Conservation (phyloP, 805 yeast species). For the Kuraishia piskuri region DNA sequence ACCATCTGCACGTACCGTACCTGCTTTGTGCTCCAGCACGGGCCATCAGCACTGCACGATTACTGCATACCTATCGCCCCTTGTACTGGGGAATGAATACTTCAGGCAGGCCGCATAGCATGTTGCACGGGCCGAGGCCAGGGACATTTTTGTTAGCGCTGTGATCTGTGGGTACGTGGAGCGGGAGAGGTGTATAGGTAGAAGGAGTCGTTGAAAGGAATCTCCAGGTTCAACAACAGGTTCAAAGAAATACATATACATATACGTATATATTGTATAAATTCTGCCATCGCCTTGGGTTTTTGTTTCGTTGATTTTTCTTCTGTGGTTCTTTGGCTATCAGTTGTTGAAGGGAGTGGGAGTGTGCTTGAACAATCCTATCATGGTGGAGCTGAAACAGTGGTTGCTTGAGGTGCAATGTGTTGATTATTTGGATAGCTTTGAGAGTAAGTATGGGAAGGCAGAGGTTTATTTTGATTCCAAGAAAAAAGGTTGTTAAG, state of each 20-base stretch:
- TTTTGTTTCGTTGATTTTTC: too few species aligned
- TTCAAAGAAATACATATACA: neutral
- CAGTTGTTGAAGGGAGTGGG: neutral
- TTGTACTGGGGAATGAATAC: neutral
- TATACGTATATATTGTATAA: too few species aligned
- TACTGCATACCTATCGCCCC: neutral
- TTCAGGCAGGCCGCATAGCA: neutral
- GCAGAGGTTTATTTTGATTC: neutral
- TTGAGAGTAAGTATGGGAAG: conserved; percentile 8
- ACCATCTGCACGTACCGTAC: neutral
- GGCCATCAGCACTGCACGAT: neutral
- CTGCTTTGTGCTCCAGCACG: neutral
- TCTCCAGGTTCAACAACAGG: neutral
- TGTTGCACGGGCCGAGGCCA: neutral
- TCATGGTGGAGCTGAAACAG: neutral
- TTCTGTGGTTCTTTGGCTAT: neutral
- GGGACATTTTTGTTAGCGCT: neutral
- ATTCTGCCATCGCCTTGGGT: too few species aligned
- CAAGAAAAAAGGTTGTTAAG: too few species aligned
- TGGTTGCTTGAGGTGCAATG: conserved; percentile 19
- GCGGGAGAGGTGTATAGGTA: too few species aligned
- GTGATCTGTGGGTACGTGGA: neutral
- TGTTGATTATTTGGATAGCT: conserved; percentile 14
- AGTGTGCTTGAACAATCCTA: too few species aligned
- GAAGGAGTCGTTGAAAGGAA: neutral